These are phyloP conservation scores for Thelonectria olida DNA, from an alignment of 2,329 filamentous ascomycete species.

Conservation along the genomic window DNA sequence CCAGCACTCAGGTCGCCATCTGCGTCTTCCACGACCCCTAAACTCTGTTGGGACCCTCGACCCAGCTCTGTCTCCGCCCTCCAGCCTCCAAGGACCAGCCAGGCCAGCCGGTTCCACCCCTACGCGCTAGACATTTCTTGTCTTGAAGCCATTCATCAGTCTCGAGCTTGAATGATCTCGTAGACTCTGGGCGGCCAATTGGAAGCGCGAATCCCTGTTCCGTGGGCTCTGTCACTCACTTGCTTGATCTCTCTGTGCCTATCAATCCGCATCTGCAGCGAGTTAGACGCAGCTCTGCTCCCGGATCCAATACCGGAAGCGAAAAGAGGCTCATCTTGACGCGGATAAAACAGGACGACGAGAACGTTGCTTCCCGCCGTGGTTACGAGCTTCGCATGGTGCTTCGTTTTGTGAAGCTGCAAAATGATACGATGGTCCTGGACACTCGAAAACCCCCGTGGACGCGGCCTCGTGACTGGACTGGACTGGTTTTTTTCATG, in stretches of 20 bases:
- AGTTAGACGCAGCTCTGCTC: slow-evolving; percentile 20
- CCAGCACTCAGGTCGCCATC: neutral
- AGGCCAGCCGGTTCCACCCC: slow-evolving; percentile 12
- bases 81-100: neutral
- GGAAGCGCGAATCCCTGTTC: neutral
- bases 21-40: too few species aligned
- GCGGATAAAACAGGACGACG: neutral
- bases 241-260: slow-evolving; percentile 22
- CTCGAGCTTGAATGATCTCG: neutral
- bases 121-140: neutral
- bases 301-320: slow-evolving; percentile 26
- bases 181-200: neutral
- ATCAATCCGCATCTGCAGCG: slow-evolving; percentile 22
- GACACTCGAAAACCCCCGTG: neutral
- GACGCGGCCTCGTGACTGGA: slow-evolving; percentile 7
- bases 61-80: slow-evolving; percentile 1
- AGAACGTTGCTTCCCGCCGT: neutral
- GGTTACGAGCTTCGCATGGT: neutral
- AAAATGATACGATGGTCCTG: slow-evolving; percentile 19
- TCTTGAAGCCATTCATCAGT: neutral
- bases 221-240: slow-evolving; percentile 7
- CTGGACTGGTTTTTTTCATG: neutral
- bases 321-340: slow-evolving; percentile 6
- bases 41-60: slow-evolving; percentile 1
- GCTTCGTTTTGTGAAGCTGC: neutral